A percentile compares a stretch with the other conserved stretches of the same genome.
These are phyloP conservation scores for Cercis canadensis DNA, from an alignment of 306 rosid species.

Conservation along the genomic window DNA sequence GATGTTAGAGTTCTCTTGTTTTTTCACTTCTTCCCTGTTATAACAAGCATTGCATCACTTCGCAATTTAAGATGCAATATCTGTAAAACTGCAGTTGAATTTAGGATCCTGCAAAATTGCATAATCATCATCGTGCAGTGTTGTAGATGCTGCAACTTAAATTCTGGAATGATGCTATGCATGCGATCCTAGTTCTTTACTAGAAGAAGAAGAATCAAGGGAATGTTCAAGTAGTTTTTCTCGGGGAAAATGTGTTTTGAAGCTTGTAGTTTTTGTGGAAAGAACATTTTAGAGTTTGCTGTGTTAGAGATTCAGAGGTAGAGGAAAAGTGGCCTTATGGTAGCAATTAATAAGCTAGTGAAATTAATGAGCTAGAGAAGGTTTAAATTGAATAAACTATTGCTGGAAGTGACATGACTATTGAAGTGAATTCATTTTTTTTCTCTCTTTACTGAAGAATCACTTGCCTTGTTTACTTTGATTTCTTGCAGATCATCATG, in stretches of 20 bases:
- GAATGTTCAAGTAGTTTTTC: not conserved
- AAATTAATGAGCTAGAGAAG: constrained; percentile 12
- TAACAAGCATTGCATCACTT: not conserved
- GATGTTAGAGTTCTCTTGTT: not conserved
- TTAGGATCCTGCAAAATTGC: not conserved
- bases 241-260: not conserved
- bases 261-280: not conserved
- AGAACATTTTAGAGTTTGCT: not conserved
- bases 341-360: constrained; percentile 9
- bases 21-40: not conserved
- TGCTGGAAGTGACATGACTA: constrained; percentile 7
- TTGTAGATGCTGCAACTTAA: not conserved
- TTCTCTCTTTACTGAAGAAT: not conserved
- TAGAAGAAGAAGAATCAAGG: not conserved
- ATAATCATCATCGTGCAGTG: not conserved
- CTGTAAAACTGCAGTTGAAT: not conserved
- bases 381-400: constrained; percentile 7
- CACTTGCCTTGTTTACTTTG: constrained; percentile 12
- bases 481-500: constrained; percentile 60
- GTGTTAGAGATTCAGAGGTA: not conserved
- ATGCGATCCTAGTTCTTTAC: not conserved
- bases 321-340: not conserved
- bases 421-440: constrained; percentile 7
- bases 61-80: not conserved
- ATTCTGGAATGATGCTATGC: not conserved